phyloP scores from a whole-genome alignment of 805 yeast genomes.

The Saturnispora galanensis region DNA sequence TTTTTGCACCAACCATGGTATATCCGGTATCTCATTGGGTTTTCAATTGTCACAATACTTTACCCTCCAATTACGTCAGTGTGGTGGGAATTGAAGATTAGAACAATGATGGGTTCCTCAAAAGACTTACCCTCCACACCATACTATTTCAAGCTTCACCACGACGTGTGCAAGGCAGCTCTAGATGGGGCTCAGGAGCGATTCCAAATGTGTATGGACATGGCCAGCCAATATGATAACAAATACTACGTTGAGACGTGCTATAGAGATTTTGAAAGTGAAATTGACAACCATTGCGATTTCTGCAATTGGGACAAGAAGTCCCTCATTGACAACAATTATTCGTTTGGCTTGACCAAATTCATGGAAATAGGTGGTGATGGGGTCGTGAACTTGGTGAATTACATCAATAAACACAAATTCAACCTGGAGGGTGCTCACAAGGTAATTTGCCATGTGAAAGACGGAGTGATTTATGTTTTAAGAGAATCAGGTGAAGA shows the following conservation, averaged over 20 bases:
- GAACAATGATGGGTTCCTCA: neutral
- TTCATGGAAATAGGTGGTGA: neutral
- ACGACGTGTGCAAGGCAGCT: neutral
- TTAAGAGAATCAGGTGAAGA: neutral
- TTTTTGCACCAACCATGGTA: neutral
- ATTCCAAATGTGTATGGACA: neutral
- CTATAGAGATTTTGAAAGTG: neutral
- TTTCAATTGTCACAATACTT: neutral
- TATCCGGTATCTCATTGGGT: neutral
- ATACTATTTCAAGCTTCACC: neutral
- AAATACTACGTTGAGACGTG: neutral
- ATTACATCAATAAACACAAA: neutral
- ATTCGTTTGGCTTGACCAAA: neutral
- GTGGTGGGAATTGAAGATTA: neutral
- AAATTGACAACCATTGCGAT: neutral
- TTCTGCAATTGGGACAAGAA: slow-evolving; percentile 1
- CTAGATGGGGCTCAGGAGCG: neutral
- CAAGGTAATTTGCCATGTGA: neutral
- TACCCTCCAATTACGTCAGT: neutral
- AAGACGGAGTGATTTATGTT: neutral
- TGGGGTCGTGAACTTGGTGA: neutral
- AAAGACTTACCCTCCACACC: slow-evolving; percentile 1
- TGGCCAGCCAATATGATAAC: neutral
- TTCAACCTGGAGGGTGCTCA: neutral
- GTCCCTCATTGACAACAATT: neutral